These are phyloP conservation scores for Mycena pura DNA, from an alignment of 768 basidiomycete species.

Conservation along the genomic window DNA sequence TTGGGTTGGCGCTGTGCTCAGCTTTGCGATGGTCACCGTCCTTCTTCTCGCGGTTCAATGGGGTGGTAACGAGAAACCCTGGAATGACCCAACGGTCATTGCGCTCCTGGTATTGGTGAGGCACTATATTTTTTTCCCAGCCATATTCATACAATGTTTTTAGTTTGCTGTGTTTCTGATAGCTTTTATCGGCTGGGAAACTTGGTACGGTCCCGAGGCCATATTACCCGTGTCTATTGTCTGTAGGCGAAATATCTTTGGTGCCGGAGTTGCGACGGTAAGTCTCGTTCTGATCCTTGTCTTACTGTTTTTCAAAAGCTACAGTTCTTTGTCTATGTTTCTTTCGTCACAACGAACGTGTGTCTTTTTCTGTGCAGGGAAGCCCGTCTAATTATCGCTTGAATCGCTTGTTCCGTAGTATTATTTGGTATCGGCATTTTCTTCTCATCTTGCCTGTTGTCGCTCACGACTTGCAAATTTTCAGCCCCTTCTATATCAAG, in stretches of 20 bases:
- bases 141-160: not conserved
- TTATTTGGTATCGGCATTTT: conserved; percentile 3
- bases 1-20: conserved; percentile 44
- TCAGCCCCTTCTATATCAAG: conserved; percentile 39
- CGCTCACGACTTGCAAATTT: not conserved
- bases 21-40: conserved; percentile 39
- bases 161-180: conserved; percentile 35
- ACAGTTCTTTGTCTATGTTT: conserved; percentile 29
- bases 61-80: conserved; percentile 49
- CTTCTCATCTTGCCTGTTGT: not conserved
- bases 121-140: no score
- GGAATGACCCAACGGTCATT: conserved; percentile 43
- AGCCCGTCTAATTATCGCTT: not conserved
- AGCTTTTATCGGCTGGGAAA: conserved; percentile 43
- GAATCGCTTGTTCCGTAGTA: not conserved
- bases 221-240: conserved; percentile 47
- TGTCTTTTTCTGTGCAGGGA: conserved; percentile 27
- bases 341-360: conserved; percentile 25
- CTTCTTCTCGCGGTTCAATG: conserved; percentile 48
- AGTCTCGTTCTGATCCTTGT: not conserved
- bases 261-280: conserved; percentile 34
- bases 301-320: not conserved
- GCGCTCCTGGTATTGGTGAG: conserved; percentile 8
- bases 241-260: conserved; percentile 36
- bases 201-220: conserved; percentile 38